Evolutionary conservation across 1,284 basidiomycete species (phyloP).

Genomic region (Mycena sp.): DNA sequence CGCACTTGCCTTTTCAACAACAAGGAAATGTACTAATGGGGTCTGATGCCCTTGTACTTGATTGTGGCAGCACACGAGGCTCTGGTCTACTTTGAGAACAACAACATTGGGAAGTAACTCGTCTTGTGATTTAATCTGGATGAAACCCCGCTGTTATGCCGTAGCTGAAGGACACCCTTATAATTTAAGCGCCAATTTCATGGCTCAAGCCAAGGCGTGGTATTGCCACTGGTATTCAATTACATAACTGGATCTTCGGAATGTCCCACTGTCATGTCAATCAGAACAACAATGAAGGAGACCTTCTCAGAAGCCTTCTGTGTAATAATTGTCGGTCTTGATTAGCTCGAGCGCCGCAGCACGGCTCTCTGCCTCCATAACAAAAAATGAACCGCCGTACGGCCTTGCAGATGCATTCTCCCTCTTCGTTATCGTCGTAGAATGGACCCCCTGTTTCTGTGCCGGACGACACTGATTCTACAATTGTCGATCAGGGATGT

Average conservation of each 20-base stretch:
- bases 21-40: conserved; percentile 10
- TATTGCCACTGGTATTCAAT: too few species aligned
- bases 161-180: background rate
- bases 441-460: too few species aligned
- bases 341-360: conserved; percentile 14
- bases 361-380: conserved; percentile 18
- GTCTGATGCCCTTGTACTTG: conserved; percentile 14
- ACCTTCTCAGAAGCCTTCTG: too few species aligned
- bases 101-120: conserved; percentile 2
- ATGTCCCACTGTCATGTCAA: conserved; percentile 20
- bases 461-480: too few species aligned
- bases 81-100: conserved; percentile 14
- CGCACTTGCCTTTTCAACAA: conserved; percentile 15
- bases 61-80: conserved; percentile 9
- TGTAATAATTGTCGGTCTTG: conserved; percentile 16
- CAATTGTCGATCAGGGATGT: too few species aligned
- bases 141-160: background rate
- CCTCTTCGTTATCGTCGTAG: background rate
- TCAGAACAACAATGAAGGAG: background rate
- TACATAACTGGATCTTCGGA: background rate
- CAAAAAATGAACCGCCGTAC: conserved; percentile 23
- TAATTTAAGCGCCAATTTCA: background rate
- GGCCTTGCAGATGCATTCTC: conserved; percentile 2
- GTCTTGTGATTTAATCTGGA: background rate
- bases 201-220: too few species aligned